Evolutionary conservation across 192 early-diverging fungal genomes (phyloP).

Genomic region (Linnemannia hyalina): DNA sequence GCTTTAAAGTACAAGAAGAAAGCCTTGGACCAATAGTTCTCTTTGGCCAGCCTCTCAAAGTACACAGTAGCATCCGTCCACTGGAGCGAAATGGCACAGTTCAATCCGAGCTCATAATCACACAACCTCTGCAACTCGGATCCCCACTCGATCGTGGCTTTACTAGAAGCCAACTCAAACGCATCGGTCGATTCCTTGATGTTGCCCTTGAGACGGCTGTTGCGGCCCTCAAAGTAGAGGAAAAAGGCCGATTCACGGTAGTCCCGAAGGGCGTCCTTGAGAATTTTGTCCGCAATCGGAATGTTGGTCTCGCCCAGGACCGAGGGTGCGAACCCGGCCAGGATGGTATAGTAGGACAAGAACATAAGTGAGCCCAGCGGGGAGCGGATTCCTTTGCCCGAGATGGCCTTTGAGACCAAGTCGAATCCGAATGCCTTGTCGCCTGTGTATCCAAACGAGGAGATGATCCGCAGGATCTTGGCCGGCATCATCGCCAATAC

Average conservation of each 20-base stretch:
- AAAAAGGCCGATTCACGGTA: conserved; percentile 67
- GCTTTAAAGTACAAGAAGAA: conserved; percentile 63
- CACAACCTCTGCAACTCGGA: conserved; percentile 54
- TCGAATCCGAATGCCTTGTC: conserved; percentile 69
- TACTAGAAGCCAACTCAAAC: conserved; percentile 56
- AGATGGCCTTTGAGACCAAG: conserved; percentile 60
- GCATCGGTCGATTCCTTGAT: conserved; percentile 59
- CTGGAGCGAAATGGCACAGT: conserved; percentile 57
- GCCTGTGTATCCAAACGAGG: conserved; percentile 66
- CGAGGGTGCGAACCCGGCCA: conserved; percentile 63
- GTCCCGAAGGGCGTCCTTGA: conserved; percentile 59
- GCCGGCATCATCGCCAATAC: conserved; percentile 62
- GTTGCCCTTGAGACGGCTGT: conserved; percentile 61
- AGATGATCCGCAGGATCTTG: conserved; percentile 63
- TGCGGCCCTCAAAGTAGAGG: conserved; percentile 63
- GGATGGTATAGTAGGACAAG: conserved; percentile 63
- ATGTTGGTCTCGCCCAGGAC: conserved; percentile 60
- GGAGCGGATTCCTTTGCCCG: conserved; percentile 63
- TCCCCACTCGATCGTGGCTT: conserved; percentile 50
- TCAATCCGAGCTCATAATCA: conserved; percentile 63
- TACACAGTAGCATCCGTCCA: conserved; percentile 56
- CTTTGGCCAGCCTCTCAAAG: conserved; percentile 55
- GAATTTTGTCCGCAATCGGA: conserved; percentile 56
- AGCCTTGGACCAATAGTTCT: conserved; percentile 63
- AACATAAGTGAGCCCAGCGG: conserved; percentile 67